Base-by-base conservation (phyloP, 805 yeast species). In the Zygosaccharomyces lentus region DNA sequence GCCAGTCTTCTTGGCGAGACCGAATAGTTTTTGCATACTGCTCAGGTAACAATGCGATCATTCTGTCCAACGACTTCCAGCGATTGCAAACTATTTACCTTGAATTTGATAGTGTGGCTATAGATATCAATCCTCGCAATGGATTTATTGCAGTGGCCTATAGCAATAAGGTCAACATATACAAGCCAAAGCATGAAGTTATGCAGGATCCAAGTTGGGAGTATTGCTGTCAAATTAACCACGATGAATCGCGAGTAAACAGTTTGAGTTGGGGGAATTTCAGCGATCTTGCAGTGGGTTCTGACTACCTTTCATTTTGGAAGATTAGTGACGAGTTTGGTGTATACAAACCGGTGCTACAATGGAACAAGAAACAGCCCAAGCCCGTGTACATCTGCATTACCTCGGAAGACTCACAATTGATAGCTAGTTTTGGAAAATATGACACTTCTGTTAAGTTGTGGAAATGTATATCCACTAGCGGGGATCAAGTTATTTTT, bases 11-110 rank as follows among this genome's bases (percentile, higher is more conserved):
- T 31, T 88, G 96, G 96, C 79, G 78, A 45, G 71, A 72, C 9
- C 79, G 78, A 48, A 76, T 79, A 42, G 65, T 88, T 2, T 66
- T 85, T 27, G 81, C 80, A 1, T 91, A 91, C 62, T 85, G 89
- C 47, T 87, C 96, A 1, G 97, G 96, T 0, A 88, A 88, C 66
- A 88, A 87, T 61, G 70, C 91, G 53, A 84, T 91, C 27, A 74
- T 85, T 4, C 61, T 82, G 2, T 72, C 83, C 6, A 74, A 76
- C 49, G 69, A 74, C 38, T 68, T 73, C 47, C 64, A 68, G 19
- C 67, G 83, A 49, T 66, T 89, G 13, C 98, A 91, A 64, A 88
- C 96, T 0, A 68, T 88, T 1, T 85, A 85, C 55, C 69, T 88
- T 17, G 81, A 80, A 9, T 51, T 69, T 1, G 96, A 87, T 58